Conservation (phyloP, 805 yeast species). For the Barnettozyma siamensis region DNA sequence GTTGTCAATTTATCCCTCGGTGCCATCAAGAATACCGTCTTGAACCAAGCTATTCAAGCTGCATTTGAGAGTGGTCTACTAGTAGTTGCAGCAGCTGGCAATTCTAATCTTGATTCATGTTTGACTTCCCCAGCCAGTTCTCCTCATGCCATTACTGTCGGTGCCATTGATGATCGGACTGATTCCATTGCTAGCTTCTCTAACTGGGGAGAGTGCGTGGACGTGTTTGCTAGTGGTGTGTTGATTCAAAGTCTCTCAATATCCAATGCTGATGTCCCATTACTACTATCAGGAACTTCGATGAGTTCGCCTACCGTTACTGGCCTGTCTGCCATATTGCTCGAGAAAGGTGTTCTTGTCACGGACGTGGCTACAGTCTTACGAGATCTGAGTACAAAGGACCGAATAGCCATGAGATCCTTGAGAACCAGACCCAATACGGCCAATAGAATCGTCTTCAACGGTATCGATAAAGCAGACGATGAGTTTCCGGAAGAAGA, state of each 20-base stretch:
- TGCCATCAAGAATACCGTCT: constrained; percentile 55
- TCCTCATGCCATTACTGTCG: constrained; percentile 67
- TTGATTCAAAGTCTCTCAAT: constrained; percentile 52
- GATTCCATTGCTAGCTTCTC: constrained; percentile 73
- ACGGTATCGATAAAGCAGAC: constrained; percentile 29
- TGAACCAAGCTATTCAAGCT: constrained; percentile 72
- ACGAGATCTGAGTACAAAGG: constrained; percentile 40
- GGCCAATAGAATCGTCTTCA: constrained; percentile 52
- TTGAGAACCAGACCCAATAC: constrained; percentile 47
- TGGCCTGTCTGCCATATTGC: constrained; percentile 52
- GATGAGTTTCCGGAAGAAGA: constrained; percentile 24
- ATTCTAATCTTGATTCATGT: constrained; percentile 73
- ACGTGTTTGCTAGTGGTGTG: constrained; percentile 79
- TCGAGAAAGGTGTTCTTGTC: constrained; percentile 45
- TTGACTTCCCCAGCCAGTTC: constrained; percentile 83
- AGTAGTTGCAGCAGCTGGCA: constrained; percentile 84
- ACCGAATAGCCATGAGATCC: constrained; percentile 41
- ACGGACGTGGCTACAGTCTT: constrained; percentile 37
- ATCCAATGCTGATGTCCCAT: constrained; percentile 14
- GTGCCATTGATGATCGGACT: constrained; percentile 74
- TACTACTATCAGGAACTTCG: constrained; percentile 63
- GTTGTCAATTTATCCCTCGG: constrained; percentile 83
- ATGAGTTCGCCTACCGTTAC: constrained; percentile 78
- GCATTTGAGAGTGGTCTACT: constrained; percentile 69
- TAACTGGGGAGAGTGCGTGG: constrained; percentile 94